A percentile compares a stretch with the other conserved stretches of the same genome.
These are phyloP conservation scores for Chaetomium globosum DNA, from an alignment of 2,329 filamentous ascomycete species.

Conservation along the genomic window DNA sequence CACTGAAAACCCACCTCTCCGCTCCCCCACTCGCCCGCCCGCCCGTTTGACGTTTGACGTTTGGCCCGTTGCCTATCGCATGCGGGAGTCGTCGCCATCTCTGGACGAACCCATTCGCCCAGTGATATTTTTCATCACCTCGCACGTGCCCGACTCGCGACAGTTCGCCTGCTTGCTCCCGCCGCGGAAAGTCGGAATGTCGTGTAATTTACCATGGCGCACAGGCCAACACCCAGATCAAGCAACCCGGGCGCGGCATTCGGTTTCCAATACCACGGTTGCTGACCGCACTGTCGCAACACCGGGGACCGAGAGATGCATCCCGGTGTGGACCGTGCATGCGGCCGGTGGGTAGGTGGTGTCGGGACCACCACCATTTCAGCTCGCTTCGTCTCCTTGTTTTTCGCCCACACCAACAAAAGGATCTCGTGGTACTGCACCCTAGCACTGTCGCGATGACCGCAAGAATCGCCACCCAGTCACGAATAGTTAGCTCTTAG, in stretches of 20 bases:
- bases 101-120: not conserved
- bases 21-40: not conserved
- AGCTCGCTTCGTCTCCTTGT: slow-evolving; percentile 10
- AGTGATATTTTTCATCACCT: slow-evolving; percentile 1
- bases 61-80: not conserved
- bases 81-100: not conserved
- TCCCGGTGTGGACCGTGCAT: slow-evolving; percentile 24
- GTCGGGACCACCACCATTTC: slow-evolving; percentile 15
- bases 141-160: slow-evolving; percentile 5
- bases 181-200: not conserved
- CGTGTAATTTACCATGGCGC: slow-evolving; percentile 4
- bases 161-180: not conserved
- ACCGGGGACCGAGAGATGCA: slow-evolving; percentile 18
- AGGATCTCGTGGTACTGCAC: slow-evolving; percentile 2
- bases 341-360: not conserved
- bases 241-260: slow-evolving; percentile 23
- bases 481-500: no score
- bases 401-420: not conserved
- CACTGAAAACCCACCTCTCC: no score
- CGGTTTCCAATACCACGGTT: slow-evolving; percentile 30
- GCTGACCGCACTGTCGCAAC: slow-evolving; percentile 20
- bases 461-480: not conserved
- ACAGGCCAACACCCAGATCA: slow-evolving; percentile 21
- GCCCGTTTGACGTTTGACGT: not conserved
- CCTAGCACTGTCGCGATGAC: not conserved